Evolutionary conservation across 345 rosid genomes (phyloP).

Genomic region (Hevea brasiliensis): DNA sequence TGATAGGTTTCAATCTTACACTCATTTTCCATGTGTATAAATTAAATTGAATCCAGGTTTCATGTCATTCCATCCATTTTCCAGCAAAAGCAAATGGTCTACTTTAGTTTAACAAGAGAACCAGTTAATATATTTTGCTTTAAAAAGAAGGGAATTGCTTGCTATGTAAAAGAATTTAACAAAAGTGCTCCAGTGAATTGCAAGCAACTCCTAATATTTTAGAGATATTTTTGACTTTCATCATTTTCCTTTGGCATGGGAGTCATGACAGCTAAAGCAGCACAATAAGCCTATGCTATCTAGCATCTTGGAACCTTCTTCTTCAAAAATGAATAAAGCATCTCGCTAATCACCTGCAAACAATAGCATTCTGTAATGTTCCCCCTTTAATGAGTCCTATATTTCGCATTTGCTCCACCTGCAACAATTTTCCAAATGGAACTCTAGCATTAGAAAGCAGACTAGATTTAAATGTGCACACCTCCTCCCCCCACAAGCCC

Average conservation of each 20-base stretch:
- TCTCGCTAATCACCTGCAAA: constrained; percentile 60
- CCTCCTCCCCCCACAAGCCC: too few relatives aligned
- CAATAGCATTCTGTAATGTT: constrained; percentile 74
- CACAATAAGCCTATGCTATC: neutral
- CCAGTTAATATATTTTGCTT: neutral
- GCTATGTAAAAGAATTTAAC: neutral
- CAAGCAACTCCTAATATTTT: neutral
- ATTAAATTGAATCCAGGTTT: constrained; percentile 1
- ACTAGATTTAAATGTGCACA: neutral
- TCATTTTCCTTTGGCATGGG: neutral
- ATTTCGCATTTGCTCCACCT: constrained; percentile 76
- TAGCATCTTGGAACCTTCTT: neutral
- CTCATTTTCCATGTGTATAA: neutral
- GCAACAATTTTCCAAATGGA: constrained; percentile 20
- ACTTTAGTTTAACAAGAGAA: neutral
- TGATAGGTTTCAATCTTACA: neutral
- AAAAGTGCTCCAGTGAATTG: neutral
- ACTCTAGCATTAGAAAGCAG: constrained; percentile 8
- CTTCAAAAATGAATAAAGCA: constrained; percentile 4
- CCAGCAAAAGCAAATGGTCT: constrained; percentile 3
- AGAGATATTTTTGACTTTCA: neutral
- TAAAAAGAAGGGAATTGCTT: neutral
- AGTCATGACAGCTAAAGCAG: neutral
- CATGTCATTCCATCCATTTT: neutral
- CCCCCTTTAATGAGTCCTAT: constrained; percentile 88